Evolutionary conservation across 2,329 filamentous ascomycete genomes (phyloP).

Genomic region (Alternaria sp.): DNA sequence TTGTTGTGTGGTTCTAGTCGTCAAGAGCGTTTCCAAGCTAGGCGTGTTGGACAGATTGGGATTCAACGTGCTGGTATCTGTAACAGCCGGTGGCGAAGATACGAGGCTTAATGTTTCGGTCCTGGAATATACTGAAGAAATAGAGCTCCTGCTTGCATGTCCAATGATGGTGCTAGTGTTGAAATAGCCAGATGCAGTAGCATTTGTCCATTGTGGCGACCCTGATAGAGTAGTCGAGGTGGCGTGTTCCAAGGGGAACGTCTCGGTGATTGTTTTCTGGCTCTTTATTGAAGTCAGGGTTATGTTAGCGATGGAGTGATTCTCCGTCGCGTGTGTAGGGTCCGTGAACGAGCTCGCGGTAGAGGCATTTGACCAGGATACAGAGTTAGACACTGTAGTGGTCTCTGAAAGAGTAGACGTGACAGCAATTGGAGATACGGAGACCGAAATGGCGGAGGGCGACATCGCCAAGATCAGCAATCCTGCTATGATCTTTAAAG

Average conservation of each 20-base stretch:
- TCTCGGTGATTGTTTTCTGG: neutral
- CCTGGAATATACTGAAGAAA: neutral
- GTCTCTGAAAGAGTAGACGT: neutral
- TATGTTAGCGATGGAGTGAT: neutral
- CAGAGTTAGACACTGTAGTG: neutral
- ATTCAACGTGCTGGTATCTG: neutral
- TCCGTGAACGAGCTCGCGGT: neutral
- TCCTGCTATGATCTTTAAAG: neutral
- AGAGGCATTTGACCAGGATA: neutral
- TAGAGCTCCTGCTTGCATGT: neutral
- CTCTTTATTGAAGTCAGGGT: neutral
- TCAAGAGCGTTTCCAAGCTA: neutral
- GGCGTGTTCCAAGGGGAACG: neutral
- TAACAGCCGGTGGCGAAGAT: neutral
- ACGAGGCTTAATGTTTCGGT: neutral
- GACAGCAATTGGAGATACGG: neutral
- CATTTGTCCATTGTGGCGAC: neutral
- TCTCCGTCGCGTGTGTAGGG: neutral
- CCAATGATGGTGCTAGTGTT: neutral
- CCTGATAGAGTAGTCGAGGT: neutral
- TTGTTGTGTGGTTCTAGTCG: neutral
- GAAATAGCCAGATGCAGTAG: neutral
- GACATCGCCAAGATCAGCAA: neutral
- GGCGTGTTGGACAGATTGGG: neutral
- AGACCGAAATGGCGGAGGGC: neutral